Evolutionary conservation across 352 stramenopile genomes (phyloP).

Genomic region (Phytopythium aichiense): DNA sequence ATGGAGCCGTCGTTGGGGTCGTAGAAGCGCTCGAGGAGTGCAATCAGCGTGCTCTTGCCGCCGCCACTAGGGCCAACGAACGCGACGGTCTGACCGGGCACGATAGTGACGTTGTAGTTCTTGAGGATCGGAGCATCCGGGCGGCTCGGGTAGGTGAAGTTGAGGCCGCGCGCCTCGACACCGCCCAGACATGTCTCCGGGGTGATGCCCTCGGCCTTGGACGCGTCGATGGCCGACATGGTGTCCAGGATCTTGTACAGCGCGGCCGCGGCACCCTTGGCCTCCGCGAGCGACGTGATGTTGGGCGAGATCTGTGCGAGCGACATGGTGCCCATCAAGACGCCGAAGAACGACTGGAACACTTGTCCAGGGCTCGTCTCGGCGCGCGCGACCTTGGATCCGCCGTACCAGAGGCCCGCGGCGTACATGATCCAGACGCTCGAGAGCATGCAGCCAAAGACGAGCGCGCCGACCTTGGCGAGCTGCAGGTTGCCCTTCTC

Average conservation of each 20-base stretch:
- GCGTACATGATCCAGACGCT: conserved; percentile 47
- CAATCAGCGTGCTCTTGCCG: conserved; percentile 42
- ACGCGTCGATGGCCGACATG: conserved; percentile 38
- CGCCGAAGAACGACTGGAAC: conserved; percentile 38
- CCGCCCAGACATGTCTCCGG: conserved; percentile 20
- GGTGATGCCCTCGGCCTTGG: conserved; percentile 16
- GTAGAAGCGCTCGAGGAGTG: conserved; percentile 87
- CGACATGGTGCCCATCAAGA: conserved; percentile 37
- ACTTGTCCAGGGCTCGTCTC: conserved; percentile 24
- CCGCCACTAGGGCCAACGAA: conserved; percentile 28
- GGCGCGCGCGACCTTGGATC: conserved; percentile 26
- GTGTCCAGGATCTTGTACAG: conserved; percentile 56
- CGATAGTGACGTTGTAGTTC: conserved; percentile 32
- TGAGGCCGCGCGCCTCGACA: conserved; percentile 42
- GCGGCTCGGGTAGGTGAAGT: conserved; percentile 71
- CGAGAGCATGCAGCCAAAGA: conserved; percentile 27
- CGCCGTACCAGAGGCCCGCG: conserved; percentile 47
- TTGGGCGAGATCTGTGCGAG: conserved; percentile 43
- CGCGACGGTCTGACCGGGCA: conserved; percentile 22
- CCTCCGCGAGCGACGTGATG: conserved; percentile 33
- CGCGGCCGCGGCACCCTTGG: conserved; percentile 25
- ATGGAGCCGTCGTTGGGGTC: conserved; percentile 66
- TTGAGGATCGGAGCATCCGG: conserved; percentile 26
- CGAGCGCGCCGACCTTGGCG: conserved; percentile 12
- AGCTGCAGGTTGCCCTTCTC: conserved; percentile 30